Base-by-base conservation (phyloP, 192 early-diverging fungal genomes). In the Thamnidium elegans region DNA sequence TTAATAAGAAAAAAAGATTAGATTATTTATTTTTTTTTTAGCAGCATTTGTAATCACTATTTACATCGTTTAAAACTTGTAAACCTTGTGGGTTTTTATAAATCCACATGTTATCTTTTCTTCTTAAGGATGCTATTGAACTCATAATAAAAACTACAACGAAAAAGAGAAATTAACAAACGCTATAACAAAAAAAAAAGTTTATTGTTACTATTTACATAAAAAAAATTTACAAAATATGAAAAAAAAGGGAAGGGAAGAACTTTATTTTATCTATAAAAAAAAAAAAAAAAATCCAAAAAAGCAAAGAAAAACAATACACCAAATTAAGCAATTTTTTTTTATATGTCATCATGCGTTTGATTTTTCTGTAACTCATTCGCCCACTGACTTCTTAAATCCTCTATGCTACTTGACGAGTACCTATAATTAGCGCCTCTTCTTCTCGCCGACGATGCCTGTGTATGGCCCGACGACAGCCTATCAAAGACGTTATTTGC, bases 401-500 rank as follows among this genome's bases (percentile, higher is more conserved):
- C 55, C 17, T 59, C 58, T 11, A 59, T 43, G 19, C 42, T 59
- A 15, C 58, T 59, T 23, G 42, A 45, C 3, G 58, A 59, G 20
- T 59, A 45, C 3, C 58, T 36, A 21, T 59, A 23, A 5, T 21
- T 21, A n/a, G 21, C 21, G 7, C 9, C 17, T 21, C 21, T 59
- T 21, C 39, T 59, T 26, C 39, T 39, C 5, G 36, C 36, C 5
- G 36, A 23, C 11, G 67, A 69, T 14, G 67, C 59, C 3, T 62
- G 67, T 0, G 67, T 69, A 30, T 69, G 67, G 0, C 61, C 67
- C 19, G 53, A 62, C 13, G 67, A 61, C 30, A 69, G n/a, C 13
- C 67, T 30, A 21, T 69, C 67, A 56, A 69, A 69, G 0, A 69
- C 67, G 21, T 61, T 62, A 45, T 53, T 61, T 19, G 19, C 21